A percentile compares a stretch with the other conserved stretches of the same genome.
Evolutionary conservation across 2,329 filamentous ascomycete species (phyloP).

Genomic region (Lachnellula willkommii): DNA sequence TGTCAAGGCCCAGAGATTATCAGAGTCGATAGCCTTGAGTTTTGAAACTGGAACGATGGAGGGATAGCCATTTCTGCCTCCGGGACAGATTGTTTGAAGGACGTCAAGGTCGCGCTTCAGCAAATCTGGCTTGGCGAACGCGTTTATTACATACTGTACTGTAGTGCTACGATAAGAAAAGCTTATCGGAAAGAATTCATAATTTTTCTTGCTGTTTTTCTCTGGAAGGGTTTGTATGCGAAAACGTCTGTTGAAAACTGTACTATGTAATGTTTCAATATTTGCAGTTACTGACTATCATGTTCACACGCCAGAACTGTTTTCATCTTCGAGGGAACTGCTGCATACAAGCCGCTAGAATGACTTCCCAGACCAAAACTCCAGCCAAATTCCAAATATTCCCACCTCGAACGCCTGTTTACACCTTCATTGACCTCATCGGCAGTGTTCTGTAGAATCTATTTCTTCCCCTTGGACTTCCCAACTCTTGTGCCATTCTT

Average conservation of each 20-base stretch:
- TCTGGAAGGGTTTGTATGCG: not conserved
- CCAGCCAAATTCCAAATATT: conserved; percentile 3
- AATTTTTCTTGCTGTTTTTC: not conserved
- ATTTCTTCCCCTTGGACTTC: conserved; percentile 22
- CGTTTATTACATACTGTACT: conserved; percentile 3
- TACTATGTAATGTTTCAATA: not conserved
- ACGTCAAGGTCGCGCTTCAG: conserved; percentile 10
- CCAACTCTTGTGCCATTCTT: conserved; percentile 45
- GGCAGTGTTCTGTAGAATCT: conserved; percentile 1
- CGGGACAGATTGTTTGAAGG: not conserved
- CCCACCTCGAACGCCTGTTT: conserved; percentile 5
- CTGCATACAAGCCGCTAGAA: not conserved
- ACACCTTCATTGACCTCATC: not conserved
- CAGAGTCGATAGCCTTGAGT: not conserved
- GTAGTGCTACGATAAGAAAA: conserved; percentile 7
- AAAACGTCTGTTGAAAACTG: not conserved
- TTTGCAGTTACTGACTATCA: not conserved
- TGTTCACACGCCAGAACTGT: not conserved
- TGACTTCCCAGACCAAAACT: conserved; percentile 1
- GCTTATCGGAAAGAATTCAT: conserved; percentile 7
- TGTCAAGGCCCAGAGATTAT: conserved; percentile 1
- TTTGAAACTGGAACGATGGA: not conserved
- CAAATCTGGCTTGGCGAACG: conserved; percentile 14
- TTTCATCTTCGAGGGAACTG: not conserved
- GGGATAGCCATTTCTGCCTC: conserved; percentile 17